Base-by-base conservation (phyloP, 306 rosid genomes). In the Pueraria montana region DNA sequence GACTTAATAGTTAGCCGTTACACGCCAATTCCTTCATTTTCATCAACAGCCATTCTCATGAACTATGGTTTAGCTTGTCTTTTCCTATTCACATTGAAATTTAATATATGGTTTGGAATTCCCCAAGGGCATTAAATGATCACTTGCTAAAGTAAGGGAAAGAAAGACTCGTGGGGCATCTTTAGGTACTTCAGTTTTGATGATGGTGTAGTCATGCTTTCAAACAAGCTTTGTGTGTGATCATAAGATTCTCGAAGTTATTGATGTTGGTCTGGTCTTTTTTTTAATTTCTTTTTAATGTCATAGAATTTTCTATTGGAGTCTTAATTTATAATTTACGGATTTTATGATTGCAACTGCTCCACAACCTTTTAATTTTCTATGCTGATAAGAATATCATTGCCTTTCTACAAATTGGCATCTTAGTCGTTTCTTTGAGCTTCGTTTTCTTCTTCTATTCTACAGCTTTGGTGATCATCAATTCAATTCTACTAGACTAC, bases 201-300 rank as follows among this genome's bases (percentile, higher is more conserved):
- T 65, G 87, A 86, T 83, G 81, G 91, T 87, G 32, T 62, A 82
- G 64, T 78, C 79, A 88, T 82, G 88, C 88, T 87, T 89, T 87
- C 67, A 65, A 84, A 87, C 76, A 76, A 84, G 86, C 84, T 84
- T 84, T 77, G 45, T 90, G 46, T 91, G 87, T 87, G 91, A 89
- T 89, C 82, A 80, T 84, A 83, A 92, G 88, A 91, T 92, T 91
- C 97, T 92, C 82, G 72, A 88, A 83, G 88, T 90, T 80, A 64
- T 92, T 84, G 87, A 90, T 82, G 89, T 82, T 86, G 81, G 23
- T 77, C 86, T 69, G 26, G 76, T 49, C 70, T 46, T 72, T 53
- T 74, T 24, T 76, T n/a, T n/a, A n/a, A 34, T 65, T 50, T 78
- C 56, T n/a, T 48, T 78, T 46, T 78, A 53, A 27, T 64, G 52